phyloP scores from a whole-genome alignment of 805 yeast species.

The Spathaspora girioi region DNA sequence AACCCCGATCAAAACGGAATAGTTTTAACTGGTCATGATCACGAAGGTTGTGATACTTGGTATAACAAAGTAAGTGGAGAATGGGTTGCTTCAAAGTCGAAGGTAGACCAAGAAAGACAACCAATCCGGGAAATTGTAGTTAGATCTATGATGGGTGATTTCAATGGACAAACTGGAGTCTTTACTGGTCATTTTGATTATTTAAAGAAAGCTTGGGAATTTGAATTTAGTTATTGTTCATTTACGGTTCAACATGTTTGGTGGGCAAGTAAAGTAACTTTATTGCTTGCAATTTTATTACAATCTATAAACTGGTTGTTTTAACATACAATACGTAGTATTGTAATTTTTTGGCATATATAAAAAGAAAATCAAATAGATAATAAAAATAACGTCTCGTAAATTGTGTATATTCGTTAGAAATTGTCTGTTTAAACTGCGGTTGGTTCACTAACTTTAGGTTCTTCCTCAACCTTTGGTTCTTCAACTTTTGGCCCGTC shows the following conservation, averaged over 20 bases:
- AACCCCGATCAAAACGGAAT: slow-evolving; percentile 65
- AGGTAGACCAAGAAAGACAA: slow-evolving; percentile 16
- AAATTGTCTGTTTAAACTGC: background rate
- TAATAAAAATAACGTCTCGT: background rate
- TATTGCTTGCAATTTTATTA: slow-evolving; percentile 28
- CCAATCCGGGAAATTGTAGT: slow-evolving; percentile 77
- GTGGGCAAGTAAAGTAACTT: slow-evolving; percentile 78
- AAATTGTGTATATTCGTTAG: background rate
- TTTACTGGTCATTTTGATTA: slow-evolving; percentile 67
- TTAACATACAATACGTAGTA: too few species aligned
- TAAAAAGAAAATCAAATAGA: background rate
- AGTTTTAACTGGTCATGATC: slow-evolving; percentile 92
- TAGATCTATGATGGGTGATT: slow-evolving; percentile 95
- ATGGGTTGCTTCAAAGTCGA: slow-evolving; percentile 59
- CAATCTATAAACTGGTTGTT: slow-evolving; percentile 17
- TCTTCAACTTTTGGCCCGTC: background rate
- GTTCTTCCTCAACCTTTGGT: background rate
- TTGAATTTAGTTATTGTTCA: slow-evolving; percentile 70
- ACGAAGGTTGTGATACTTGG: slow-evolving; percentile 81
- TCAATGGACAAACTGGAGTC: slow-evolving; percentile 82
- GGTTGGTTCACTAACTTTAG: background rate
- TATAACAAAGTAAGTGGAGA: slow-evolving; percentile 45
- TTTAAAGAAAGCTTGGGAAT: slow-evolving; percentile 50
- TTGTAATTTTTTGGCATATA: slow-evolving; percentile 2
- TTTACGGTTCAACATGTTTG: slow-evolving; percentile 87